These are phyloP conservation scores for Globisporangium cystogenes DNA, from an alignment of 352 stramenopile species.

Conservation along the genomic window DNA sequence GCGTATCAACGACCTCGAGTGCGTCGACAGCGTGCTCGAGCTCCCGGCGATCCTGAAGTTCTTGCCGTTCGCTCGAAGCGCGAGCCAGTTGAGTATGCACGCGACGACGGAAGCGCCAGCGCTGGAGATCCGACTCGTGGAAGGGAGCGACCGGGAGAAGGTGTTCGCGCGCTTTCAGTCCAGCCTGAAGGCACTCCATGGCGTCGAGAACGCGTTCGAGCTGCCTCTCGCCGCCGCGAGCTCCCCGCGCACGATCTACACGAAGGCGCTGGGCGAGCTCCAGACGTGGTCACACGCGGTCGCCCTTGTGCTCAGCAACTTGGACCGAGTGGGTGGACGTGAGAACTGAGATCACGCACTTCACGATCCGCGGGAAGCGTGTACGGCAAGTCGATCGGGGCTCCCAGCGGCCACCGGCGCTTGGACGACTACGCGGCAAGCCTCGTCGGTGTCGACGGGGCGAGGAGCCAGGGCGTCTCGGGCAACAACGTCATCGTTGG, in stretches of 20 bases:
- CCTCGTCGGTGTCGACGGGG: conserved; percentile 61
- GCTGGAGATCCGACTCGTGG: conserved; percentile 58
- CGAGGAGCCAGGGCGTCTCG: conserved; percentile 50
- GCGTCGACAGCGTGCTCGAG: conserved; percentile 37
- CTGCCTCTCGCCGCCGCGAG: conserved; percentile 12
- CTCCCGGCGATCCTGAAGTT: conserved; percentile 63
- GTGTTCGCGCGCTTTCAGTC: conserved; percentile 34
- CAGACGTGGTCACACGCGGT: conserved; percentile 55
- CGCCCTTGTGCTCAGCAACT: conserved; percentile 37
- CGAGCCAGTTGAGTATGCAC: conserved; percentile 30
- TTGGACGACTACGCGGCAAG: conserved; percentile 56
- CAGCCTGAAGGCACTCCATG: conserved; percentile 29
- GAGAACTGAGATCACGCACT: conserved; percentile 26
- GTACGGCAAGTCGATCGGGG: conserved; percentile 9
- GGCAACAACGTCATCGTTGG: conserved; percentile 70
- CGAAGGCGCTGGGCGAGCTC: conserved; percentile 44
- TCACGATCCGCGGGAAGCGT: conserved; percentile 21
- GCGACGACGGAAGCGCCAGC: conserved; percentile 25
- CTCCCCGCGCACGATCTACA: conserved; percentile 36
- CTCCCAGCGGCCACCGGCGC: conserved; percentile 18
- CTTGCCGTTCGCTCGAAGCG: conserved; percentile 57
- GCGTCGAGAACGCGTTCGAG: conserved; percentile 63
- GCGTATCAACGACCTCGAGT: conserved; percentile 33
- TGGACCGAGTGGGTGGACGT: conserved; percentile 61
- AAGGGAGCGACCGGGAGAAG: conserved; percentile 20